These are phyloP conservation scores for Petrea volubilis DNA, from an alignment of 257 asterid species.

Conservation along the genomic window DNA sequence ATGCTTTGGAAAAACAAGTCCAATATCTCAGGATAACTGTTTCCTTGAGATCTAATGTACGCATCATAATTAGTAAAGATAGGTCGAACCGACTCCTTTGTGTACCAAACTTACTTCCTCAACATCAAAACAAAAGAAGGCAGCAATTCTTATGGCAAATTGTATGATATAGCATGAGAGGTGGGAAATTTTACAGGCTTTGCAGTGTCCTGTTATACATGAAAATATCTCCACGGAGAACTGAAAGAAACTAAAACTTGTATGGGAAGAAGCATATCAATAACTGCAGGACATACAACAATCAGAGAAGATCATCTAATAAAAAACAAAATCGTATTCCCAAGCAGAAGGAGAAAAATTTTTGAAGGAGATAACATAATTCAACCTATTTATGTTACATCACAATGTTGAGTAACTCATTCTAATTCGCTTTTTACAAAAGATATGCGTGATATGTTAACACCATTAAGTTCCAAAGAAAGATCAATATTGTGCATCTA, in stretches of 20 bases:
- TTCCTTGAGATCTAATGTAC: background rate
- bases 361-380: background rate
- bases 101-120: background rate
- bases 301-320: background rate
- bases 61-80: background rate
- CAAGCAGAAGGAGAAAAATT: background rate
- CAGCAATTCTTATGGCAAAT: background rate
- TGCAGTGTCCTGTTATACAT: background rate
- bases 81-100: background rate
- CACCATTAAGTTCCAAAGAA: background rate
- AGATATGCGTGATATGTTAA: background rate
- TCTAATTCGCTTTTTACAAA: background rate
- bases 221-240: background rate
- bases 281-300: background rate
- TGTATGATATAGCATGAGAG: background rate
- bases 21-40: background rate
- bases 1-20: background rate
- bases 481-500: background rate
- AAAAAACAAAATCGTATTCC: background rate
- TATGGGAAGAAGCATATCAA: background rate
- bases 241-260: background rate
- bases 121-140: background rate
- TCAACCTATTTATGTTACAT: background rate
- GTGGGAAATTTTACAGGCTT: background rate
- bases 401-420: background rate